Conservation (phyloP, 108 stramenopile species). For the Aureococcus anophagefferens region DNA sequence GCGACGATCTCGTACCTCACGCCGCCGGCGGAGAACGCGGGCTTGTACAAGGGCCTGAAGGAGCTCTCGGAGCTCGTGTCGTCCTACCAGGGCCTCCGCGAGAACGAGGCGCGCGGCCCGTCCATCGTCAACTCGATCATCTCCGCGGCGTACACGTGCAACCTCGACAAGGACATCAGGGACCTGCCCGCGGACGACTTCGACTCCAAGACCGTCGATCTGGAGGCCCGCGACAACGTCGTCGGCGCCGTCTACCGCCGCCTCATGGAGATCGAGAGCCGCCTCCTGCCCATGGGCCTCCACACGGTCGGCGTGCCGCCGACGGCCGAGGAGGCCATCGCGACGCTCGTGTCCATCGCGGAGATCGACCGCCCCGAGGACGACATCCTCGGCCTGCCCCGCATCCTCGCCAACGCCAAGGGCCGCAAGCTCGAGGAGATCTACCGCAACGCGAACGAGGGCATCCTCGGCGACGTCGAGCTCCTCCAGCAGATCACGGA, state of each 20-base stretch:
- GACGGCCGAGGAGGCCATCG: slow-evolving; percentile 83
- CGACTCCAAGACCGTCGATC: slow-evolving; percentile 61
- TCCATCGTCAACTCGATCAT: slow-evolving; percentile 90
- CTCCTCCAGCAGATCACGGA: slow-evolving; percentile 65
- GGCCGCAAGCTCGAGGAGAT: slow-evolving; percentile 89
- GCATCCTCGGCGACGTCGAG: slow-evolving; percentile 73
- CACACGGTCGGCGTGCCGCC: slow-evolving; percentile 93
- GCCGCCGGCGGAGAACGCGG: slow-evolving; percentile 92
- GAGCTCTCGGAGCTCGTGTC: slow-evolving; percentile 88
- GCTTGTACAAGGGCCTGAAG: slow-evolving; percentile 92
- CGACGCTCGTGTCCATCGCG: slow-evolving; percentile 89
- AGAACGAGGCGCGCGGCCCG: slow-evolving; percentile 84
- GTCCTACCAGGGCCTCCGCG: slow-evolving; percentile 85
- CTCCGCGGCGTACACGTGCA: slow-evolving; percentile 83
- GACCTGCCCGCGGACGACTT: slow-evolving; percentile 67
- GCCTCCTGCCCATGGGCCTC: slow-evolving; percentile 87
- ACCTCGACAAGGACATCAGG: slow-evolving; percentile 82
- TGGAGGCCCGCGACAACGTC: slow-evolving; percentile 72
- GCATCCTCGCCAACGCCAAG: slow-evolving; percentile 77
- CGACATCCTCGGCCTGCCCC: slow-evolving; percentile 76
- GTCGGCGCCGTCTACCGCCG: slow-evolving; percentile 76
- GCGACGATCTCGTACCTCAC: slow-evolving; percentile 92
- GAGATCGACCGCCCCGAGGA: slow-evolving; percentile 87
- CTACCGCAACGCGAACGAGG: slow-evolving; percentile 80
- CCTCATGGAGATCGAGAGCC: slow-evolving; percentile 92